Percentiles rank a stretch among this genome's conserved stretches.
These are phyloP conservation scores for Paecilomyces niveus DNA, from an alignment of 2,329 filamentous ascomycete genomes.

Conservation along the genomic window DNA sequence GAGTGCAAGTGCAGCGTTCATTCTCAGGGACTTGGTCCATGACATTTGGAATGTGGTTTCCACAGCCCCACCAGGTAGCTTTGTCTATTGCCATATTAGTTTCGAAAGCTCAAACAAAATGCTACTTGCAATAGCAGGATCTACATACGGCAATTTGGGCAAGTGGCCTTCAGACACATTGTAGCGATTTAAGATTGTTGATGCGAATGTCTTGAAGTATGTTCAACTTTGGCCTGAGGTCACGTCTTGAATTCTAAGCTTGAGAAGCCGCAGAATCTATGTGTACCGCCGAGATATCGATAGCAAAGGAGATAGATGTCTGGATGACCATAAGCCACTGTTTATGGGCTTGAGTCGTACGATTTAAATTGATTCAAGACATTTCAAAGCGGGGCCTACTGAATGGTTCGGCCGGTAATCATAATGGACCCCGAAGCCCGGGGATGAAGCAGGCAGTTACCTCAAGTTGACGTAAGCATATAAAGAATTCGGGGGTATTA, in stretches of 20 bases:
- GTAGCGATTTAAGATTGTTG: not conserved
- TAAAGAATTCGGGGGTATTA: not conserved
- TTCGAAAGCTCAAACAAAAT: not conserved
- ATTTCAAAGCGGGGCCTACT: not conserved
- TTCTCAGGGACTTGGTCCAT: constrained; percentile 52
- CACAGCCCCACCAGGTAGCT: constrained; percentile 60
- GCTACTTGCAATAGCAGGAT: not conserved
- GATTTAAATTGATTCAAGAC: not conserved
- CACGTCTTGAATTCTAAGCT: no score
- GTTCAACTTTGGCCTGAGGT: not conserved
- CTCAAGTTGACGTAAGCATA: not conserved
- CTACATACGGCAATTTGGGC: not conserved
- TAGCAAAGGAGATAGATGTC: not conserved
- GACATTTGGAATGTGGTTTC: constrained; percentile 53
- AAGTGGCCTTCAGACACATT: not conserved
- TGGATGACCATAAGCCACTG: not conserved
- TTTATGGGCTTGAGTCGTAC: not conserved
- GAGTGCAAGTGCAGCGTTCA: constrained; percentile 60
- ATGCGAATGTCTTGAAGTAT: not conserved
- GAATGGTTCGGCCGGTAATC: not conserved
- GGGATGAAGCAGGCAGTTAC: not conserved
- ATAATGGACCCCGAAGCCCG: not conserved
- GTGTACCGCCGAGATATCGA: not conserved
- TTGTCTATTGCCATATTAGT: constrained; percentile 40
- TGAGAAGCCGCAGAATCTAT: not conserved